Conservation (phyloP, 345 rosid genomes). For the Ceriops decandra region DNA sequence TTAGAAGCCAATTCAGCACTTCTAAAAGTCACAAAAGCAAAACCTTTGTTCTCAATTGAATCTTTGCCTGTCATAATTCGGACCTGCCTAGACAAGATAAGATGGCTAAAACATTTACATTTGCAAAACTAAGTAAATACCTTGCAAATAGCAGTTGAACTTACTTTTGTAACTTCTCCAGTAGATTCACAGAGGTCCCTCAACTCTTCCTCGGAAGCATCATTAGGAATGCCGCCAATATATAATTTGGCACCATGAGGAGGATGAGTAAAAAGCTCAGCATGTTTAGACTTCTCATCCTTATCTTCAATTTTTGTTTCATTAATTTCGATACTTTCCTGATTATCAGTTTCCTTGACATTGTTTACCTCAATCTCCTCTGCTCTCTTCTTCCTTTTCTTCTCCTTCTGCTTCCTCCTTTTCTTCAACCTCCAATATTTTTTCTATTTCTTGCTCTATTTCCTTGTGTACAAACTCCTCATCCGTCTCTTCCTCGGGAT, state of each 20-base stretch:
- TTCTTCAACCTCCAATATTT: slow-evolving; percentile 36
- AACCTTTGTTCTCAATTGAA: slow-evolving; percentile 69
- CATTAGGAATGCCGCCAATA: slow-evolving; percentile 75
- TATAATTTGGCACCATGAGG: slow-evolving; percentile 94
- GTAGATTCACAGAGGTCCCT: slow-evolving; percentile 67
- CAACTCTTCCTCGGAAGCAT: slow-evolving; percentile 68
- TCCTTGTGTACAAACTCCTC: slow-evolving; percentile 84
- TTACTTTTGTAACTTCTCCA: slow-evolving; percentile 88
- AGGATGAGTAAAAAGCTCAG: slow-evolving; percentile 77
- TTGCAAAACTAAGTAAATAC: background rate
- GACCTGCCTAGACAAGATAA: slow-evolving; percentile 44
- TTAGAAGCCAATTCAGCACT: slow-evolving; percentile 68
- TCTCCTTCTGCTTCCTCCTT: slow-evolving; percentile 31
- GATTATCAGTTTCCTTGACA: slow-evolving; percentile 22
- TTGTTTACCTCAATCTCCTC: slow-evolving; percentile 26
- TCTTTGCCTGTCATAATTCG: slow-evolving; percentile 83
- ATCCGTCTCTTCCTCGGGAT: slow-evolving; percentile 63
- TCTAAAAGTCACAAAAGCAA: slow-evolving; percentile 85
- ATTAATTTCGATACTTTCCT: slow-evolving; percentile 19
- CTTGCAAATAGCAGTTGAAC: background rate
- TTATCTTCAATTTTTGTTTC: slow-evolving; percentile 41
- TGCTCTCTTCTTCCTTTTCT: slow-evolving; percentile 18
- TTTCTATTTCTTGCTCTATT: slow-evolving; percentile 45
- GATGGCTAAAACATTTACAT: slow-evolving; percentile 13
- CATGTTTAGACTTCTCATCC: slow-evolving; percentile 55